Evolutionary conservation across 1,284 basidiomycete genomes (phyloP).

Genomic region (Thelephora terrestris): DNA sequence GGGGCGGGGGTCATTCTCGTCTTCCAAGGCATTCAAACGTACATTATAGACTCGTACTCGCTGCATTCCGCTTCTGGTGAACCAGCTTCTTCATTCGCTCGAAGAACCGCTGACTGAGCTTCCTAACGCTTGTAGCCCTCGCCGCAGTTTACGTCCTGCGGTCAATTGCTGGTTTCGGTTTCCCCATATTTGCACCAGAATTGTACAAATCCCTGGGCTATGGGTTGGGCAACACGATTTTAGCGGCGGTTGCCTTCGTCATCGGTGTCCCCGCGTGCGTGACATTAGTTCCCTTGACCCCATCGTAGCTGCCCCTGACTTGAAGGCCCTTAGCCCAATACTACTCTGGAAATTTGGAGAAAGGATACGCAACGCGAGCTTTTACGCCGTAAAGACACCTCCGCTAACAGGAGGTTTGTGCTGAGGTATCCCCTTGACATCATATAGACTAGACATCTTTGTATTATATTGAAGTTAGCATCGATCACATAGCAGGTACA

Average conservation of each 20-base stretch:
- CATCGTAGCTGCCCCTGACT: background rate
- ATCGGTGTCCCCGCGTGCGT: conserved; percentile 56
- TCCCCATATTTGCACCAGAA: conserved; percentile 55
- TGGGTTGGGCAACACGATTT: conserved; percentile 50
- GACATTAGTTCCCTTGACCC: background rate
- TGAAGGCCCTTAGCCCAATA: conserved; percentile 27
- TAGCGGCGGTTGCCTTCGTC: conserved; percentile 41
- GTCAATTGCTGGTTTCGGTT: conserved; percentile 51
- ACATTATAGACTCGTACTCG: conserved; percentile 57
- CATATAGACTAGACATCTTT: too few relatives aligned
- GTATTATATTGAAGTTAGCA: too few relatives aligned
- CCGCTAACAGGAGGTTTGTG: background rate
- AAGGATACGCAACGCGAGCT: conserved; percentile 29
- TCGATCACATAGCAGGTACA: too few relatives aligned
- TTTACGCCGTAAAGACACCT: conserved; percentile 6
- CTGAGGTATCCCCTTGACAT: too few relatives aligned
- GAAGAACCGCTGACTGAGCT: background rate
- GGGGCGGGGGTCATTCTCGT: conserved; percentile 41
- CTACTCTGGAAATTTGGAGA: conserved; percentile 43
- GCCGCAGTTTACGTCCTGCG: conserved; percentile 48
- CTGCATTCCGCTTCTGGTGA: conserved; percentile 51
- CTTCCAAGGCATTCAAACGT: conserved; percentile 49
- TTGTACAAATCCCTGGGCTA: conserved; percentile 55
- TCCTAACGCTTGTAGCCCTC: conserved; percentile 29
- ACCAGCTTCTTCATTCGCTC: conserved; percentile 9